These are phyloP conservation scores for Pleoardoris graminearum DNA, from an alignment of 2,329 filamentous ascomycete species.

Conservation along the genomic window DNA sequence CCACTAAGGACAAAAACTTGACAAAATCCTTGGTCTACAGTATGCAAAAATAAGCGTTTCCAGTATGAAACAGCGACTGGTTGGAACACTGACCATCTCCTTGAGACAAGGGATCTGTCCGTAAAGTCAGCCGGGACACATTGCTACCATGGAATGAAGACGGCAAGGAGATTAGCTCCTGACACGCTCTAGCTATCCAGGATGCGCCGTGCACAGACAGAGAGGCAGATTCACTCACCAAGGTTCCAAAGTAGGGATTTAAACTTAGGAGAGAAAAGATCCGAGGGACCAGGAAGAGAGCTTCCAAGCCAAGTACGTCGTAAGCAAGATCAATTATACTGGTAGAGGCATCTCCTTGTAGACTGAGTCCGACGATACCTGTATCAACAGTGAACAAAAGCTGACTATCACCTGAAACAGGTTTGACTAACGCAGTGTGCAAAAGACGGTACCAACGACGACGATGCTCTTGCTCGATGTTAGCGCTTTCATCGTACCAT, in stretches of 20 bases:
- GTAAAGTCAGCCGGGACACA: slow-evolving; percentile 16
- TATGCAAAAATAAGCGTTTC: slow-evolving; percentile 8
- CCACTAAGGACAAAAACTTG: slow-evolving; percentile 77
- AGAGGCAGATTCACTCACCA: slow-evolving; percentile 48
- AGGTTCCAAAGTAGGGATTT: slow-evolving; percentile 85
- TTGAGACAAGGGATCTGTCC: slow-evolving; percentile 79
- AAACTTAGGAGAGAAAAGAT: slow-evolving; percentile 86
- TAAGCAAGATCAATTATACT: slow-evolving; percentile 78
- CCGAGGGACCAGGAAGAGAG: slow-evolving; percentile 83
- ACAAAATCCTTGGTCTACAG: slow-evolving; percentile 77
- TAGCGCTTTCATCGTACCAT: background rate
- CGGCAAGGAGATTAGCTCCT: background rate
- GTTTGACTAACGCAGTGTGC: slow-evolving; percentile 65
- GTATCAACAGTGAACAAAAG: background rate
- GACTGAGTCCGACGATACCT: slow-evolving; percentile 70
- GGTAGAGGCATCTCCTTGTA: slow-evolving; percentile 51
- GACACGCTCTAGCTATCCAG: background rate
- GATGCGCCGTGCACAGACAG: background rate
- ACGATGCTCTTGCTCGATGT: slow-evolving; percentile 61
- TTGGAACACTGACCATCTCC: slow-evolving; percentile 67
- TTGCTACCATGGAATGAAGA: background rate
- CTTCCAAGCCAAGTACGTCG: slow-evolving; percentile 86
- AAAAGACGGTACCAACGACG: slow-evolving; percentile 70
- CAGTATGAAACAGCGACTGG: background rate
- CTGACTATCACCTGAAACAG: background rate